phyloP scores from a whole-genome alignment of 2,329 filamentous ascomycete species.

The Fusarium goolgardi region DNA sequence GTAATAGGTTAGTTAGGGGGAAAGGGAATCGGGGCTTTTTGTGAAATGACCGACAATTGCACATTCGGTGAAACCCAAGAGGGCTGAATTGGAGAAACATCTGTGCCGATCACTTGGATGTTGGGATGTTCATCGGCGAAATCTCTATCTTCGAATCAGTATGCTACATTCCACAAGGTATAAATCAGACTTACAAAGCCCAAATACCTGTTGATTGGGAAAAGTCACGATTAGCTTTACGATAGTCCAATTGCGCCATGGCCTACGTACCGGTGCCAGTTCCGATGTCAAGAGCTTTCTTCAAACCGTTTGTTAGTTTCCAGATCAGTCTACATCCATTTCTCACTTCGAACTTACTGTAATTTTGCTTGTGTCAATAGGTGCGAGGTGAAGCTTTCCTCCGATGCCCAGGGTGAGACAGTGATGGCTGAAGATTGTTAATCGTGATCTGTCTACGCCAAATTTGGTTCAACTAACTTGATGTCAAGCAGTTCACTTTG shows the following conservation, averaged over 20 bases:
- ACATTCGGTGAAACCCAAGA: slow-evolving; percentile 15
- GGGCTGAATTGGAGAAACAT: slow-evolving; percentile 20
- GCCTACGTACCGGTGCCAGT: slow-evolving; percentile 13
- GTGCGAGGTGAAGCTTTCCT: slow-evolving; percentile 19
- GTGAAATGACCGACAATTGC: background rate
- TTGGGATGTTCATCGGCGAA: slow-evolving; percentile 16
- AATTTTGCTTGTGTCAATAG: slow-evolving; percentile 10
- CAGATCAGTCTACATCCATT: accelerated
- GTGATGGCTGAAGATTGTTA: background rate
- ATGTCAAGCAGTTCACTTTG: slow-evolving; percentile 19
- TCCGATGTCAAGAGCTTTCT: slow-evolving; percentile 23
- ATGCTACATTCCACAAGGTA: accelerated
- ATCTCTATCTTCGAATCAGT: background rate
- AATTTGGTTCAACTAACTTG: background rate
- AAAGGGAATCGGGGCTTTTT: accelerated
- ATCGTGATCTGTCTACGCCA: accelerated
- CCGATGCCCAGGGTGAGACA: slow-evolving; percentile 7
- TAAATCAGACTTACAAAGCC: slow-evolving; percentile 2
- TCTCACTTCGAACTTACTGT: background rate
- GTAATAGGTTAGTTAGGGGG: background rate
- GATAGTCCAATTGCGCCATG: accelerated
- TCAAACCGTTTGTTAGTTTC: background rate
- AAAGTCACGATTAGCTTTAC: background rate
- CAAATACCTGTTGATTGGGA: background rate
- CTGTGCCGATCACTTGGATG: slow-evolving; percentile 11